Base-by-base conservation (phyloP, 2,329 filamentous ascomycete species). In the Bertia moriformis region DNA sequence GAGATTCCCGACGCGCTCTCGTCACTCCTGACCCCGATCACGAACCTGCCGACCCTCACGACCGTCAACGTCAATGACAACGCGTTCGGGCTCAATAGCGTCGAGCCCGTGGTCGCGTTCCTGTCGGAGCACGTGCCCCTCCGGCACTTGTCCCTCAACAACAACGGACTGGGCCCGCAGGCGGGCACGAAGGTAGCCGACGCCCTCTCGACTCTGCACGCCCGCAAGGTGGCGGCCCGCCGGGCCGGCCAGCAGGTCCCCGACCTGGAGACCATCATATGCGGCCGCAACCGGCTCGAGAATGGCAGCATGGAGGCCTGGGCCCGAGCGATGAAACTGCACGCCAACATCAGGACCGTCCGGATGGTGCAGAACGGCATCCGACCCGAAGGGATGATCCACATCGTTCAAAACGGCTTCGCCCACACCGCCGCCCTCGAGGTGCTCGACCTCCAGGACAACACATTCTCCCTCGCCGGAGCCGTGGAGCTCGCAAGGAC, bases 281-380 rank as follows among this genome's bases (percentile, higher is more conserved):
- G 80, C 51, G 80, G 80, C 14, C 73, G 80, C 38, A 85, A 85
- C 54, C 61, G 80, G 41, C 63, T 84, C 37, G 80, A 85, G 57
- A 81, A 74, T 47, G 80, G 79, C 38, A 78, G 71, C 46, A 84
- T 84, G 80, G 68, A 63, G 4, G 78, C 78, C 0, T 85, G 80
- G 79, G 76, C 78, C 14, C 71, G 71, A 44, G 73, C 76, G 2
- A 82, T 77, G 51, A 67, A 71, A 42, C 69, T 75, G 38, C 75
- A 84, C 39, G 61, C 58, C 7, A 69, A 72, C 7, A 65, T 84
- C 39, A 75, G 71, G 52, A 70, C 69, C 12, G 70, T 85, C 40
- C 80, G 79, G 60, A 84, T 85, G 80, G 78, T 79, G 29, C 79
- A 84, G 56, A 84, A 84, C 51, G 80, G 80, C 14, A 85, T 85